Evolutionary conservation across 108 stramenopile species (phyloP), one percentile per base, ranked within the genome.

Genomic region (Poteriospumella lacustris): DNA sequence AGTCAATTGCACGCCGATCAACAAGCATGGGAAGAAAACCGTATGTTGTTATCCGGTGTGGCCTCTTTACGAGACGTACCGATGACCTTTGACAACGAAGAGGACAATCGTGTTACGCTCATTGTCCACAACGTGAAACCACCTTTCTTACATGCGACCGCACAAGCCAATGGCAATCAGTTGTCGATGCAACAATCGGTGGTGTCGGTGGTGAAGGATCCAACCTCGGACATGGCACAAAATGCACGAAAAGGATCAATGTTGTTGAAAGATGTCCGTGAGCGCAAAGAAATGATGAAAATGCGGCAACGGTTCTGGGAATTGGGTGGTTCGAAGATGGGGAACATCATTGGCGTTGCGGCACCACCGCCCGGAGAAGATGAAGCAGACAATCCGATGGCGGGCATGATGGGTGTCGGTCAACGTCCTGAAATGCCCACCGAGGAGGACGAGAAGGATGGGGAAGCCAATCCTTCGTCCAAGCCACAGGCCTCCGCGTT

Each of bases 241-340:
- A 92, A 90, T 85, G 91, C 94, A 2, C 68, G 94, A 73, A 90
- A 94, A 64, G 97, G 97, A 33, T 92, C 91, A 2, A 90, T 80
- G 1, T 88, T 90, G 1, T 79, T 97, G 75, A 79, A 84, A 36
- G 76, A 78, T 33, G 58, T 93, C 19, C 82, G 96, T 38, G 92
- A 91, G 73, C 88, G 90, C 39, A 92, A 93, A 68, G 94, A 95
- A 42, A 85, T 90, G 82, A 87, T 87, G 43, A 87, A 91, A 43
- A 96, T 96, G 95, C 85, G 95, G 42, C 91, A 97, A 80, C 90
- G 93, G 78, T 98, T 97, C 84, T 98, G 97, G 97, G 96, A 98
- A 84, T 81, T 98, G 42, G 97, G 97, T 41, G 97, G 97, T 3
- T 90, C 88, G 59, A 84, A 90, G 39, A 96, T 96, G 94, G 97